Evolutionary conservation across 306 rosid species (phyloP), one percentile per base, ranked within the genome.

Genomic region (Glycine latifolia): DNA sequence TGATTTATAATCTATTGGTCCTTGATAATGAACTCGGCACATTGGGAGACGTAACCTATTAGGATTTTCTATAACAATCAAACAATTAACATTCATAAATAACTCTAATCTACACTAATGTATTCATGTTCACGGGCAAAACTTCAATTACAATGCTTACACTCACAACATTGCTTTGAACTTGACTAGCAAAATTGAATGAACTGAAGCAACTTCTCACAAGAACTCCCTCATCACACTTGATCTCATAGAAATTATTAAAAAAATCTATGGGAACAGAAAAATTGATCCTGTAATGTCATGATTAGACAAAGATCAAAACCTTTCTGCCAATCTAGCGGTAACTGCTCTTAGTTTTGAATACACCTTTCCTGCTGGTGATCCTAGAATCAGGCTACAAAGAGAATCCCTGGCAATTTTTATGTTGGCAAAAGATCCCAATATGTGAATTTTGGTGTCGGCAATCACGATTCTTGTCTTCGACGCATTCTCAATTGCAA

Each of bases 61-160:
- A 14, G 9, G 0, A 1, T n/a, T 44, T 68, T 44, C 7, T 16
- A 3, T 6, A 46, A 62, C 68, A 11, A 62, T 33, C 16, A 2
- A 10, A 5, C 9, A 62, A 3, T 10, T 20, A 26, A 70, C 73
- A 63, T 61, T 6, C 9, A 77, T 37, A 39, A 37, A 76, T 53
- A 53, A 63, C 44, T 20, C 44, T 33, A 61, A 17, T 58, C 20
- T 71, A 58, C 58, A 49, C 46, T 50, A 37, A 55, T 48, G 39
- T 59, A 14, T 60, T 46, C 14, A 60, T 52, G 60, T 63, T 79
- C 68, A 76, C 47, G 26, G 49, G 31, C 73, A 85, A 76, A 85
- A 71, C 76, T 62, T 56, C 59, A 76, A 68, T 66, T 66, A 1
- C 49, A 65, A 39, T 0, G 15, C 73, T n/a, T 43, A 75, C 80